Evolutionary conservation across 345 rosid species (phyloP), one percentile per base, ranked within the genome.

Genomic region (Trapa incisa): DNA sequence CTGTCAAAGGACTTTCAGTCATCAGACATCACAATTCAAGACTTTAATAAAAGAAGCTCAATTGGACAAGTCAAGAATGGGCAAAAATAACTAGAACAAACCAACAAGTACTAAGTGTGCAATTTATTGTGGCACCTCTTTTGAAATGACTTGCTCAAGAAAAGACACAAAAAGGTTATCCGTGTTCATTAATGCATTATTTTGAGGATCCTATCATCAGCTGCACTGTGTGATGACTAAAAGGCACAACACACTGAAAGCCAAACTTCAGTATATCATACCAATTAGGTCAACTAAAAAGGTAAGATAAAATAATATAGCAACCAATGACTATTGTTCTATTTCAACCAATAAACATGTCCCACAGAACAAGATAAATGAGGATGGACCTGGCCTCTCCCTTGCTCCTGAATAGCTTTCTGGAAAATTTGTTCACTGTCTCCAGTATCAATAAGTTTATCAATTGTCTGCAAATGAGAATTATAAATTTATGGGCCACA

Each of bases 401-500:
- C 96, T 73, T 92, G 98, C 71, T 87, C 96, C 72, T 82, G 89
- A 71, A 92, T 84, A 72, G 96, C 96, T 78, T 81, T 89, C 81
- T 86, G 84, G 77, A 92, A 89, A 54, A 92, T 89, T 79, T 92
- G 96, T 73, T 92, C 96, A 16, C 96, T 83, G 68, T 92, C 95
- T 79, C 96, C 96, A 7, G 96, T 85, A 70, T 89, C 96, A 69
- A 92, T 92, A 79, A 94, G 72, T 80, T 78, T 78, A 70, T 94
- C 99, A 65, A 94, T 85, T 35, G 84, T 87, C 99, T 94, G 84
- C 38, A 61, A 47, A 70, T 71, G 70, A 77, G 42, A 65, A 35
- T 72, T 42, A 42, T 68, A 61, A 57, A 38, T 61, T 61, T 0
- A 67, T 76, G 56, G 39, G 15, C 67, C 53, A 50, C 1, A 63